Evolutionary conservation across 441 rosid genomes (phyloP).

Genomic region (Isatis lusitanica): DNA sequence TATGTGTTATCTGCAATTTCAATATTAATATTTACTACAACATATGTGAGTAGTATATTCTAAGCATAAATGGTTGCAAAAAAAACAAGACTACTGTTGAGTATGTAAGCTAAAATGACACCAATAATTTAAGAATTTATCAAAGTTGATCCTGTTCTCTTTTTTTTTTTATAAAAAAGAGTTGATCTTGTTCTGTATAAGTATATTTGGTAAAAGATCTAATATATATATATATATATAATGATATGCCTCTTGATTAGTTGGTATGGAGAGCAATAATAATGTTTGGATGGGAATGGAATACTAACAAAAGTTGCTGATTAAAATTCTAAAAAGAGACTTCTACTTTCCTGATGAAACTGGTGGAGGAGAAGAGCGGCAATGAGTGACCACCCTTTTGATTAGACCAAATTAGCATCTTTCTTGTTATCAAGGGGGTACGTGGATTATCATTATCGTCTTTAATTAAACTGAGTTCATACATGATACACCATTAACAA

Average conservation of each 20-base stretch:
- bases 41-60: not conserved
- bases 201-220: not conserved
- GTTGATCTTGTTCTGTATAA: not conserved
- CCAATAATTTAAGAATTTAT: not conserved
- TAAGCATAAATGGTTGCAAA: not conserved
- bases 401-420: conserved; percentile 36
- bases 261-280: conserved; percentile 27
- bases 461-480: conserved; percentile 4
- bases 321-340: not conserved
- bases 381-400: conserved; percentile 28
- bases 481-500: not conserved
- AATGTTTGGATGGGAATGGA: conserved; percentile 30
- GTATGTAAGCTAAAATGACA: not conserved
- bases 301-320: conserved; percentile 28
- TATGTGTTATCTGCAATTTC: not conserved
- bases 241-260: conserved; percentile 24
- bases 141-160: not conserved
- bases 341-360: conserved; percentile 15
- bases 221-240: not conserved
- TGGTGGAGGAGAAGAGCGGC: conserved; percentile 22
- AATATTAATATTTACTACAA: not conserved
- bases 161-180: no score
- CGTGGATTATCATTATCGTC: conserved; percentile 26
- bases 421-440: conserved; percentile 17
- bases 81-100: not conserved